These are phyloP conservation scores for Pseudomonodictys pantanalensis DNA, from an alignment of 495 filamentous ascomycete species.

Conservation along the genomic window DNA sequence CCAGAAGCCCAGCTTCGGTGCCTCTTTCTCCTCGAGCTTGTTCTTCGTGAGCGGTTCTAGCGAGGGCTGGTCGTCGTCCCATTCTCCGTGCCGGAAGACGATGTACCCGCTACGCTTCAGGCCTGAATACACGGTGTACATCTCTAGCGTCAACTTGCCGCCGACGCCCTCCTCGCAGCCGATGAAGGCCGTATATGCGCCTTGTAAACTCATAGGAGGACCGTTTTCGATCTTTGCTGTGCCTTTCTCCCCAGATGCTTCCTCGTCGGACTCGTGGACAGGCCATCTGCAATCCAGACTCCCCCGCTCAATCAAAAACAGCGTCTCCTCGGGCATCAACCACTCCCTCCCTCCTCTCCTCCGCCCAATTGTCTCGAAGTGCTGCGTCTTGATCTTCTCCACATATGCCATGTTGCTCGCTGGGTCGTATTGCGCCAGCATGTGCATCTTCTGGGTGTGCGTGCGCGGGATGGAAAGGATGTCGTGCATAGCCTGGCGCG, in stretches of 20 bases:
- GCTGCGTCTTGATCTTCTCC: constrained; percentile 49
- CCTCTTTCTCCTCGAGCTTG: background rate
- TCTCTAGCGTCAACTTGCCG: constrained; percentile 66
- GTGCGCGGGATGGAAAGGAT: constrained; percentile 70
- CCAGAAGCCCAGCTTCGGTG: constrained; percentile 26
- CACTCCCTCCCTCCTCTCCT: constrained; percentile 57
- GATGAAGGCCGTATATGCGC: constrained; percentile 77
- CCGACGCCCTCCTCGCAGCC: constrained; percentile 60
- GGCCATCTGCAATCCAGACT: constrained; percentile 84
- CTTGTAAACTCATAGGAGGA: constrained; percentile 83
- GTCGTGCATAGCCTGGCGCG: constrained; percentile 85
- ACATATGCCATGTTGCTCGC: constrained; percentile 45
- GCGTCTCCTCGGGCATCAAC: constrained; percentile 87
- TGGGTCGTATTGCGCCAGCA: constrained; percentile 58
- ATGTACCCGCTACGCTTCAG: constrained; percentile 82
- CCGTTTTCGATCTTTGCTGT: constrained; percentile 50
- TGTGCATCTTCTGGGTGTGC: constrained; percentile 54
- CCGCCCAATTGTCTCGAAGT: constrained; percentile 59
- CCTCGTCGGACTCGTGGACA: constrained; percentile 31
- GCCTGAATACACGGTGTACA: constrained; percentile 81
- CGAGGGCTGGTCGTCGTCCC: constrained; percentile 38
- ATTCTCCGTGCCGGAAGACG: constrained; percentile 64
- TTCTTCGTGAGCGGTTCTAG: constrained; percentile 11
- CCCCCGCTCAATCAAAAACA: constrained; percentile 85
- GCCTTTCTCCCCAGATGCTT: constrained; percentile 17